These are phyloP conservation scores for Diaporthe nobilis DNA, from an alignment of 2,329 filamentous ascomycete genomes.

Conservation along the genomic window DNA sequence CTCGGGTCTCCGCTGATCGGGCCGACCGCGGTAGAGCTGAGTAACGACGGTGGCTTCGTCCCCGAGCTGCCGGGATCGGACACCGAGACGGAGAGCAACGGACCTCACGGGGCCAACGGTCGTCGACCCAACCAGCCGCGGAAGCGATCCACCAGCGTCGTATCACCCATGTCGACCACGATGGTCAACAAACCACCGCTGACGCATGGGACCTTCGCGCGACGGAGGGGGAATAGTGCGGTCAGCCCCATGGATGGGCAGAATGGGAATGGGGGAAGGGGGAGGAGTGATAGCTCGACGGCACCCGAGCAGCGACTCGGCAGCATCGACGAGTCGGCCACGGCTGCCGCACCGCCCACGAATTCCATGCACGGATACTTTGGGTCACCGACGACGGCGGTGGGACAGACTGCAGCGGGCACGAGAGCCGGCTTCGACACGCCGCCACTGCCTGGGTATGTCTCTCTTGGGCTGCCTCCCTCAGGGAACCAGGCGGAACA, in stretches of 20 bases:
- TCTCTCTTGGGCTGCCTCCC: conserved; percentile 16
- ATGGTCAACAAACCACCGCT: conserved; percentile 29
- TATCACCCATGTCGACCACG: conserved; percentile 35
- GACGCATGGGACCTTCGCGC: conserved; percentile 27
- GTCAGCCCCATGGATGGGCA: conserved; percentile 45
- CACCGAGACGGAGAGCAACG: conserved; percentile 42
- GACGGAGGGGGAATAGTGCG: conserved; percentile 49
- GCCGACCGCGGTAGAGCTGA: conserved; percentile 55
- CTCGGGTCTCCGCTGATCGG: conserved; percentile 45
- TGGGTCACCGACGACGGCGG: conserved; percentile 56
- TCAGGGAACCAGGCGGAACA: not conserved
- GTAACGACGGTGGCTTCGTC: conserved; percentile 49
- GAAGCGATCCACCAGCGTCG: conserved; percentile 21
- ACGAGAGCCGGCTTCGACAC: conserved; percentile 42
- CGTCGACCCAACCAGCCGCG: conserved; percentile 38
- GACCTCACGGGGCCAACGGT: conserved; percentile 25
- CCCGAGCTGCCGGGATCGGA: conserved; percentile 55
- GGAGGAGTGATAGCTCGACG: conserved; percentile 45
- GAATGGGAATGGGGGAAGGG: conserved; percentile 38
- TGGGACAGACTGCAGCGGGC: conserved; percentile 58
- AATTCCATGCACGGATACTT: conserved; percentile 61
- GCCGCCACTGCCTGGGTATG: conserved; percentile 36
- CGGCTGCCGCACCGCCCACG: conserved; percentile 44
- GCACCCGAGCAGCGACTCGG: conserved; percentile 46
- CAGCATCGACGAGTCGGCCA: conserved; percentile 57